Percentiles rank a stretch among this genome's conserved stretches.
These are phyloP conservation scores for Rutstroemia sp. DNA, from an alignment of 2,329 filamentous ascomycete genomes.

Conservation along the genomic window DNA sequence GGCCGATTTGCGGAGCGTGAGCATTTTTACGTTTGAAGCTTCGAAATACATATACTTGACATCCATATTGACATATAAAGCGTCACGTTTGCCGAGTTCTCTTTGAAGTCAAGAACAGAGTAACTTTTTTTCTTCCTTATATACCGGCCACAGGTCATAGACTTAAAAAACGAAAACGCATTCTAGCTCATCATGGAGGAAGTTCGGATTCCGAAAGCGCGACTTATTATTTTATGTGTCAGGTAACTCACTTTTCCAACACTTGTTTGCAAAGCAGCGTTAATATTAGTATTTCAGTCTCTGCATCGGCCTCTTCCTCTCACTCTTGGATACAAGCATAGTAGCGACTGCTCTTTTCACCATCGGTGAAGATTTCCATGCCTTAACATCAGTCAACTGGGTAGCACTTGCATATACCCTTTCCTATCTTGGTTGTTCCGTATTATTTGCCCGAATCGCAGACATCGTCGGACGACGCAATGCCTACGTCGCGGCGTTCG, in stretches of 20 bases:
- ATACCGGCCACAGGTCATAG: no score
- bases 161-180: no score
- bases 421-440: constrained; percentile 38
- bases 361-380: constrained; percentile 45
- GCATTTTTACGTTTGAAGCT: no score
- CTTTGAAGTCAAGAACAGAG: no score
- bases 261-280: neutral
- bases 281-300: constrained; percentile 31
- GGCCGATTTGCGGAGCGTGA: no score
- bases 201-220: neutral
- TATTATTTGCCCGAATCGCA: constrained; percentile 45
- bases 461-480: constrained; percentile 10
- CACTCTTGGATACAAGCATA: constrained; percentile 54
- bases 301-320: constrained; percentile 46
- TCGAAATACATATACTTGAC: no score
- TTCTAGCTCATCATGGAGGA: no score
- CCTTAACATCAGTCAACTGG: constrained; percentile 42
- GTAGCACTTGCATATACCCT: constrained; percentile 46
- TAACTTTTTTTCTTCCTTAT: no score
- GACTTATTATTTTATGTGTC: neutral
- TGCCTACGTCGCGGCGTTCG: constrained; percentile 30
- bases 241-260: neutral
- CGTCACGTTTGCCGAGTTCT: no score
- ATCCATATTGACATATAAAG: no score
- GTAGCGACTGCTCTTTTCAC: constrained; percentile 50